These are phyloP conservation scores for Emergomyces orientalis DNA, from an alignment of 2,329 filamentous ascomycete genomes.

Conservation along the genomic window DNA sequence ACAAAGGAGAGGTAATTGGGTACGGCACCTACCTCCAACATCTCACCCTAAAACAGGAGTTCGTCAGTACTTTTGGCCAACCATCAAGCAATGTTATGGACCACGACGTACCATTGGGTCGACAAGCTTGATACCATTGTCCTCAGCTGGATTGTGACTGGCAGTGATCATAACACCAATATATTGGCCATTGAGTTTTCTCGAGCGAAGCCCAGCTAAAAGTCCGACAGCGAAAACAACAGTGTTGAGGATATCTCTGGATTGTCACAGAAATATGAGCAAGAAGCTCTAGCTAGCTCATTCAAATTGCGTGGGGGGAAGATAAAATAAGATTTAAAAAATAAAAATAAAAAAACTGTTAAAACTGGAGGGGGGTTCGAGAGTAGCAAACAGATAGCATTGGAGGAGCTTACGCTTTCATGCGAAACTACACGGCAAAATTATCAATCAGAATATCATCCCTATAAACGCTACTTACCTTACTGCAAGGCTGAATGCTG, in stretches of 20 bases:
- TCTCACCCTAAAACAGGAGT: slow-evolving; percentile 57
- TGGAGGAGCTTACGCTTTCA: slow-evolving; percentile 52
- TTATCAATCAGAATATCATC: slow-evolving; percentile 14
- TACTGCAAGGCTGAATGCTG: background rate
- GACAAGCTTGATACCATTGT: slow-evolving; percentile 92
- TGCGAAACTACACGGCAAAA: slow-evolving; percentile 48
- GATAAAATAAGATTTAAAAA: slow-evolving; percentile 10
- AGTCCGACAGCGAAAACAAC: slow-evolving; percentile 90
- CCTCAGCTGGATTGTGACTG: slow-evolving; percentile 79
- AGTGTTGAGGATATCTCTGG: slow-evolving; percentile 70
- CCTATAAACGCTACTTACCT: background rate
- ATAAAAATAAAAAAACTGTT: slow-evolving; percentile 11
- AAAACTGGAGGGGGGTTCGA: background rate
- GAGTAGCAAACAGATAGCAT: background rate
- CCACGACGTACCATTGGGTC: slow-evolving; percentile 65
- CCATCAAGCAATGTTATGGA: slow-evolving; percentile 6
- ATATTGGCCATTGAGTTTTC: slow-evolving; percentile 78
- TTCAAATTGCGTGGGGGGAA: background rate
- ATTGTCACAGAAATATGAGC: slow-evolving; percentile 1
- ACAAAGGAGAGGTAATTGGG: slow-evolving; percentile 10
- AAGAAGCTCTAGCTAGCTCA: background rate
- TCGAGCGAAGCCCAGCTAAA: slow-evolving; percentile 76
- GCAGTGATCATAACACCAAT: slow-evolving; percentile 97
- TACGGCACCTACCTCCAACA: slow-evolving; percentile 63
- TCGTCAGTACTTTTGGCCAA: background rate